Percentiles rank a stretch among this genome's conserved stretches.
Conservation (phyloP, 2,329 filamentous ascomycete genomes). For the Cryphonectria radicalis region DNA sequence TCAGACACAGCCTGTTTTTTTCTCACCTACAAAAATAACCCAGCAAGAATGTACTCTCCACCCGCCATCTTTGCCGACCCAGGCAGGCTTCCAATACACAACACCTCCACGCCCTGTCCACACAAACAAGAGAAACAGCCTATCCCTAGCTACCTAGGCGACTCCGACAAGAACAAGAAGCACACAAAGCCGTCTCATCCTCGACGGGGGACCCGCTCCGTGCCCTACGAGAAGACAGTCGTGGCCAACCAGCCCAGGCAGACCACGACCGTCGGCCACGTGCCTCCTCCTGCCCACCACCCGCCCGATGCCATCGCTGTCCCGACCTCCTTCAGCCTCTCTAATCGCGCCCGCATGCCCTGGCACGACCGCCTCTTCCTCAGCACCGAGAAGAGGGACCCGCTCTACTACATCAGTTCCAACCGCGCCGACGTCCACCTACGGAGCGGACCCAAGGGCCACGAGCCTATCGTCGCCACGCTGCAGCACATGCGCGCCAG, state of each 20-base stretch:
- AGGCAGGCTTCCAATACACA: neutral
- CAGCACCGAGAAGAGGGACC: neutral
- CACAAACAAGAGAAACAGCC: neutral
- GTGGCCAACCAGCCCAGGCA: neutral
- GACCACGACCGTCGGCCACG: neutral
- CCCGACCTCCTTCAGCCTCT: slow-evolving; percentile 12
- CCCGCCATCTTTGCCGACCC: neutral
- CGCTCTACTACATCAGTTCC: slow-evolving; percentile 1
- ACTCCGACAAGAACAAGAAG: neutral
- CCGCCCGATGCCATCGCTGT: neutral
- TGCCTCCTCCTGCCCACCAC: neutral
- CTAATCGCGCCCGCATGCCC: neutral
- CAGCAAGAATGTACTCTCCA: neutral
- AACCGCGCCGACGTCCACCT: neutral
- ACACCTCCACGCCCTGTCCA: neutral
- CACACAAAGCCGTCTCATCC: neutral
- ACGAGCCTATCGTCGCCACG: slow-evolving; percentile 5
- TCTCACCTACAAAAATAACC: too few relatives aligned
- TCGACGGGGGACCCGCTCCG: neutral
- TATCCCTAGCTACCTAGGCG: neutral
- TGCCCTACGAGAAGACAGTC: slow-evolving; percentile 1
- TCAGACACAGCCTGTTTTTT: too few relatives aligned
- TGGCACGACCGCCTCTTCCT: neutral
- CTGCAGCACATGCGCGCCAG: neutral
- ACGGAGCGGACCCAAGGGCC: neutral